phyloP scores from a whole-genome alignment of 768 basidiomycete genomes.

The Psilocybe cyanescens region DNA sequence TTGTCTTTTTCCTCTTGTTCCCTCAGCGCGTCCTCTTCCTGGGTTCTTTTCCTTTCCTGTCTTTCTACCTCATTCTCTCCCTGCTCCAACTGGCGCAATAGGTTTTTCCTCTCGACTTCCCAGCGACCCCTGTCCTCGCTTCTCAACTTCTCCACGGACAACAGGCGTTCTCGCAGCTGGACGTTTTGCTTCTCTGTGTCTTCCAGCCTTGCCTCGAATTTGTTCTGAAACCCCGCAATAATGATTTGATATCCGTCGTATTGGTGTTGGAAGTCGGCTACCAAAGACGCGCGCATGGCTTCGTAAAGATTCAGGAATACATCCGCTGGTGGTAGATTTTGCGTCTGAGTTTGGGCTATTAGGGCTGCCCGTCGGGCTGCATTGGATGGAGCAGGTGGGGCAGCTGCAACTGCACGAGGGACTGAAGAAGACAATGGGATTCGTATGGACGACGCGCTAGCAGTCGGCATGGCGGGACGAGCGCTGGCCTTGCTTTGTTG shows the following conservation, averaged over 20 bases:
- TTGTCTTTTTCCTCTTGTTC: conserved; percentile 1
- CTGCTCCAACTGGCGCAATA: not conserved
- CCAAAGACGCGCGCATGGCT: not conserved
- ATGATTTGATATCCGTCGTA: not conserved
- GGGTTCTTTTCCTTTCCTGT: not conserved
- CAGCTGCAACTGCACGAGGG: not conserved
- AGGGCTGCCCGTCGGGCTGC: not conserved
- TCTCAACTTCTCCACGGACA: conserved; percentile 2
- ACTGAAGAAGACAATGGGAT: not conserved
- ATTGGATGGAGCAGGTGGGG: not conserved
- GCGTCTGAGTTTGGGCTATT: not conserved
- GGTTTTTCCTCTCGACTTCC: conserved; percentile 1
- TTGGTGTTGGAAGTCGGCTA: not conserved
- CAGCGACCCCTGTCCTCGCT: not conserved
- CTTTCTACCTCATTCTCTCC: conserved; percentile 1
- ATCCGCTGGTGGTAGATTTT: not conserved
- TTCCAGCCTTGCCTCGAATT: not conserved
- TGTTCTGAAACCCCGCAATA: not conserved
- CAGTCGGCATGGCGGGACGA: not conserved
- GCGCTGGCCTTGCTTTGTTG: not conserved
- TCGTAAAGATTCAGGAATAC: conserved; percentile 2
- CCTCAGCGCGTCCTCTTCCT: not conserved
- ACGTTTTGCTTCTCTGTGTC: not conserved
- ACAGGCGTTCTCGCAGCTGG: not conserved
- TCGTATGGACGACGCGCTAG: not conserved